Evolutionary conservation across 1,284 basidiomycete genomes (phyloP).

Genomic region (Kwoniella shivajii): DNA sequence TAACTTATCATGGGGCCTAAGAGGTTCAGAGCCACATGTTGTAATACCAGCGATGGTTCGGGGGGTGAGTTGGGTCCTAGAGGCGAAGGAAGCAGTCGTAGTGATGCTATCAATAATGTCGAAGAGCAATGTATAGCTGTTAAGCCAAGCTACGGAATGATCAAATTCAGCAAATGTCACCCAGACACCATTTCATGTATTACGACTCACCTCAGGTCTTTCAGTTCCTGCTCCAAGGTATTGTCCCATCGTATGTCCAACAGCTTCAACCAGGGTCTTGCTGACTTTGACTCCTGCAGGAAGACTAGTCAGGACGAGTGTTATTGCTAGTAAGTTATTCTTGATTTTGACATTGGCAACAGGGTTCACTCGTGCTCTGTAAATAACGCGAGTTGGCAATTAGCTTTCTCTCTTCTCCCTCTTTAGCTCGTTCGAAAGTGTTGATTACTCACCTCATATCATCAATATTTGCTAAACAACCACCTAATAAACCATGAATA

Average conservation of each 20-base stretch:
- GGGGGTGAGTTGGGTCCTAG: conserved; percentile 26
- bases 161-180: not conserved
- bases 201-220: conserved; percentile 63
- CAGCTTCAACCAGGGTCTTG: conserved; percentile 76
- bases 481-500: conserved; percentile 81
- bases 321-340: conserved; percentile 84
- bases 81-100: conserved; percentile 28
- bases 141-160: conserved; percentile 60
- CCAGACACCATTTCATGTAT: not conserved
- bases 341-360: conserved; percentile 82
- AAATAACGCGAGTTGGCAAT: not conserved
- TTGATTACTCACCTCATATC: conserved; percentile 87
- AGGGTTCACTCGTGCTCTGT: conserved; percentile 73
- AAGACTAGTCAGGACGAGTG: conserved; percentile 80
- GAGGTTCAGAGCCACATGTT: conserved; percentile 70
- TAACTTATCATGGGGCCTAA: conserved; percentile 79
- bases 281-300: conserved; percentile 71
- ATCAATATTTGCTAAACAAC: conserved; percentile 82
- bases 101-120: conserved; percentile 68
- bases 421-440: no score
- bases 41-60: conserved; percentile 60
- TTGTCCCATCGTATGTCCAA: conserved; percentile 79
- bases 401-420: no score
- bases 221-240: conserved; percentile 63
- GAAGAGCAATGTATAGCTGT: conserved; percentile 86